Percentiles rank a stretch among this genome's conserved stretches.
Conservation (phyloP, 2,329 filamentous ascomycete species). For the Monilinia fructigena region DNA sequence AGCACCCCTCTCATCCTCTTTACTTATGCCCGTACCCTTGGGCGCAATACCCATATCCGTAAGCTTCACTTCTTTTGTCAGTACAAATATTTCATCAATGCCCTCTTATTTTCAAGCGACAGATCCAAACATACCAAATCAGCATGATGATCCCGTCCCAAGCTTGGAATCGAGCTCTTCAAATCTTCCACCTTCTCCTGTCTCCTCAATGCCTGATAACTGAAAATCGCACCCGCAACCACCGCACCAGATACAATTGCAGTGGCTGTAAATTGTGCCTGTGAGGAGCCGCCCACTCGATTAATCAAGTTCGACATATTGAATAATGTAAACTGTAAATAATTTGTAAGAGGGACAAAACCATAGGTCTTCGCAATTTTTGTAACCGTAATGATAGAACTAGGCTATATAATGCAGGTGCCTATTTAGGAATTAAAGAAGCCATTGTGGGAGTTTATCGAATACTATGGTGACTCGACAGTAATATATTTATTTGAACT, state of each 20-base stretch:
- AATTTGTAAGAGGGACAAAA: not conserved
- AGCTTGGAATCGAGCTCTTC: constrained; percentile 58
- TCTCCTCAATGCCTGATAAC: constrained; percentile 59
- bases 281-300: constrained; percentile 29
- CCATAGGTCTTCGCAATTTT: constrained; percentile 4
- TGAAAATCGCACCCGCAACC: constrained; percentile 59
- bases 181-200: constrained; percentile 55
- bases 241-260: constrained; percentile 64
- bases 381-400: not conserved
- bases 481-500: not conserved
- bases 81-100: constrained; percentile 26
- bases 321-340: not conserved
- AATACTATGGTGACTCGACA: not conserved
- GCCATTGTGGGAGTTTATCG: not conserved
- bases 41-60: constrained; percentile 49
- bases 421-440: not conserved
- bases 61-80: constrained; percentile 47
- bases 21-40: constrained; percentile 44
- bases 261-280: constrained; percentile 64
- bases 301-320: constrained; percentile 37
- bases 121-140: constrained; percentile 42
- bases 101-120: not conserved
- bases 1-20: constrained; percentile 61
- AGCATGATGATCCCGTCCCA: constrained; percentile 39
- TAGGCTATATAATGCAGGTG: not conserved